Conservation (phyloP, 2,329 filamentous ascomycete genomes). For the Trichoderma oligosporum region DNA sequence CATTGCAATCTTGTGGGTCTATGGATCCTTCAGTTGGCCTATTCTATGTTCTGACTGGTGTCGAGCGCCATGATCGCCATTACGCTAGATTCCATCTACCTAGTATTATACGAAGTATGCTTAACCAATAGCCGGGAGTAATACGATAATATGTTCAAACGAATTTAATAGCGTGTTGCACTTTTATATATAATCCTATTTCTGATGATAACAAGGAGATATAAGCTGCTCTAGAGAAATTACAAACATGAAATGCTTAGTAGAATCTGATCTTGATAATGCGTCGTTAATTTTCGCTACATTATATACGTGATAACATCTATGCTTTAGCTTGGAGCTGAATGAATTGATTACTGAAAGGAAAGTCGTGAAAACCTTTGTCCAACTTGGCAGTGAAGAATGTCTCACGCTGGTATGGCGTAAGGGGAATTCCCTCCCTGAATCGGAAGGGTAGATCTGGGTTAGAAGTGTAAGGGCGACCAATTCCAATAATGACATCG, state of each 20-base stretch:
- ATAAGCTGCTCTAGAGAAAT: too few relatives aligned
- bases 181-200: too few relatives aligned
- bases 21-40: background rate
- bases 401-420: slow-evolving; percentile 7
- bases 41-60: background rate
- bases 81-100: background rate
- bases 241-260: too few relatives aligned
- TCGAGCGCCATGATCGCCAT: background rate
- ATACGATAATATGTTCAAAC: too few relatives aligned
- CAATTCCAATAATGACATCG: slow-evolving; percentile 6
- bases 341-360: slow-evolving; percentile 7
- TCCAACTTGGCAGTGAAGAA: slow-evolving; percentile 7
- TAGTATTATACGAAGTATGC: too few relatives aligned
- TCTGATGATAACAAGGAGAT: too few relatives aligned
- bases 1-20: background rate
- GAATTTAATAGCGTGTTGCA: too few relatives aligned
- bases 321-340: slow-evolving; percentile 2
- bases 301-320: background rate
- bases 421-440: background rate
- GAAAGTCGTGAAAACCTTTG: slow-evolving; percentile 12
- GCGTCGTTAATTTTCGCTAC: background rate
- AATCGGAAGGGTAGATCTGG: slow-evolving; percentile 13
- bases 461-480: slow-evolving; percentile 11
- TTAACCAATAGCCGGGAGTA: too few relatives aligned
- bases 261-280: background rate